Base-by-base conservation (phyloP, 31 red algal species). In the Bonnemaisonia californica region DNA sequence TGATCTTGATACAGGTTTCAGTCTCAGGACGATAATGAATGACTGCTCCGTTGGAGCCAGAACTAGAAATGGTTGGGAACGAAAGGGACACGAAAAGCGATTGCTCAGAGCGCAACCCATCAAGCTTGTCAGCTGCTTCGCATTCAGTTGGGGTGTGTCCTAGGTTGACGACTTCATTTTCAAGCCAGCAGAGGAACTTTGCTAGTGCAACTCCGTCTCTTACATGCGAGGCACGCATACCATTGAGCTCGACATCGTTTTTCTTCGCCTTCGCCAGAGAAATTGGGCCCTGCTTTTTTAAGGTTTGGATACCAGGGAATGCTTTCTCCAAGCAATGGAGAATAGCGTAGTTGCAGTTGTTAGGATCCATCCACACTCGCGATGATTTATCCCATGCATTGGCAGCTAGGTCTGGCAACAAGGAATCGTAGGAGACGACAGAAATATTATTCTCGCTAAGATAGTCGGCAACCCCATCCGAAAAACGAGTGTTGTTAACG, bases 1-100 rank as follows among this genome's bases (percentile, higher is more conserved):
- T 88, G 51, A 96, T 73, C 21, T 62, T 62, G 2, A 62, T 62
- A 74, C 76, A 82, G 29, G 35, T 80, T 29, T 77, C 80, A 3
- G 36, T 27, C 23, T 81, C 56, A 34, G 97, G 74, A 21, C 87
- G 80, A 66, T 99, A 99, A 79, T 99, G 97, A 57, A 99, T 91
- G 5, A 99, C 76, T 22, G 97, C 97, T 5, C 87, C 97, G 61
- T 99, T 99, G 48, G 93, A 57, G 57, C 91, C 97, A 1, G 69
- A 61, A 13, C 87, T 69, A 11, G 97, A 92, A 55, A 99, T 99
- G 40, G 97, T 96, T 48, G 91, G 94, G 77, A 99, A 99, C 27
- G 89, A 93, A 21, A 86, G 58, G 33, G 83, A 88, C 48, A 99
- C 71, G 71, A 94, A 96, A 31, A 80, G 56, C 30, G 81, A 37